Base-by-base conservation (phyloP, 1,139 yeast species). In the Hyphopichia wangnamkhiaoensis region DNA sequence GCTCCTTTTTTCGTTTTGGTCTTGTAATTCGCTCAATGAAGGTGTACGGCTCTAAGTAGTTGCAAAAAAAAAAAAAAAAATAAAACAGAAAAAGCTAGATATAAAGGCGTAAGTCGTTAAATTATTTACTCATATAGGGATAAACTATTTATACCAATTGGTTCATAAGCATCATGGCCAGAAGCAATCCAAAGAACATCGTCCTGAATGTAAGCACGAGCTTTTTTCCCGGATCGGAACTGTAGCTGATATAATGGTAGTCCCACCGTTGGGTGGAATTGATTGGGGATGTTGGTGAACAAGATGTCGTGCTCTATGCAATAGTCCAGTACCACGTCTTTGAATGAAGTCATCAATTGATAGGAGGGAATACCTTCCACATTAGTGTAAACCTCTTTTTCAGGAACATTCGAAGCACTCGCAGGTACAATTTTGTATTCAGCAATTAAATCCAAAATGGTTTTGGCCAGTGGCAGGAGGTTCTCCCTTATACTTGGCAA, bases 311-410 rank as follows among this genome's bases (percentile, higher is more conserved):
- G 46, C 6, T 50, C 43, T 12, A 53, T 35, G 47, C 78, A 71
- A 41, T 48, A 56, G 1, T 59, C 49, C 27, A 46, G 48, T 3
- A 72, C 65, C 13, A 71, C 73, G 42, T 72, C 75, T 37, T 59
- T 68, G 42, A 68, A 72, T 1, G 69, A 50, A 3, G 68, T 61
- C 39, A 56, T 42, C 4, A 70, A 52, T 25, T 56, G 58, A 32
- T 58, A 50, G 0, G 65, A 47, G 0, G 73, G 69, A 3, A 66
- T 32, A 13, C 28, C 28, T 16, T 32, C 28, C 24, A 19, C 34
- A 13, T 19, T 18, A 5, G n/a, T 12, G 7, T 5, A 12, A 10
- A n/a, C 3, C 8, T 31, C 25, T 5, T 15, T 17, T 29, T 7
- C 15, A n/a, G n/a, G n/a, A 6, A 25, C 14, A 5, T 25, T 14